A percentile compares a stretch with the other conserved stretches of the same genome.
These are phyloP conservation scores for Trifolium repens DNA, from an alignment of 306 rosid species.

Conservation along the genomic window DNA sequence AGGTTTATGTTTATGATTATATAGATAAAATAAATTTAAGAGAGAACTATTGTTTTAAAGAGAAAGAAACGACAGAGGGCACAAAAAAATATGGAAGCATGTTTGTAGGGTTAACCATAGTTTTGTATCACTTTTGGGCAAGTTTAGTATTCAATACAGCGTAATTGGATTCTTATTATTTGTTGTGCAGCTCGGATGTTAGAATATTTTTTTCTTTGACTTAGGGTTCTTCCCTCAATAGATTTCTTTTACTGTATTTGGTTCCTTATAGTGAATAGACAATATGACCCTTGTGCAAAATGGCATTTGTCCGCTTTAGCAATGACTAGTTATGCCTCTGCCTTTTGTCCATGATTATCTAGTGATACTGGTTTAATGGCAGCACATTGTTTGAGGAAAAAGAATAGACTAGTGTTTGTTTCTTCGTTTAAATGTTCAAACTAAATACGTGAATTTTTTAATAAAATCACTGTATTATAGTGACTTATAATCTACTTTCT, in stretches of 20 bases:
- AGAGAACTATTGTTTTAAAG: not conserved
- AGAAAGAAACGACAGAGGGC: not conserved
- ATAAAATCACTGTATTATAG: constrained; percentile 24
- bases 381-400: not conserved
- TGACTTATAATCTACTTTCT: not conserved
- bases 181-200: not conserved
- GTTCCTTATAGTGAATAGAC: not conserved
- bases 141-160: not conserved
- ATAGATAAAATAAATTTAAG: not conserved
- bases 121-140: not conserved
- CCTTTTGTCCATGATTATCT: constrained; percentile 12
- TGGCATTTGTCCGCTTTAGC: not conserved
- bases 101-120: not conserved
- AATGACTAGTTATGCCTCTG: not conserved
- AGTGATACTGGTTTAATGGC: not conserved
- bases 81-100: not conserved
- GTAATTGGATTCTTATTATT: not conserved
- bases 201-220: constrained; percentile 2
- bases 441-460: not conserved
- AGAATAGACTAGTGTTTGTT: constrained; percentile 2
- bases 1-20: not conserved
- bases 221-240: not conserved
- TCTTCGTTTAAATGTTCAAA: constrained; percentile 12
- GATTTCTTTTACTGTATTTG: constrained; percentile 6
- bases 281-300: not conserved